Percentiles rank a stretch among this genome's conserved stretches.
phyloP scores from a whole-genome alignment of 305 asterid genomes.

The Fraxinus albicans region DNA sequence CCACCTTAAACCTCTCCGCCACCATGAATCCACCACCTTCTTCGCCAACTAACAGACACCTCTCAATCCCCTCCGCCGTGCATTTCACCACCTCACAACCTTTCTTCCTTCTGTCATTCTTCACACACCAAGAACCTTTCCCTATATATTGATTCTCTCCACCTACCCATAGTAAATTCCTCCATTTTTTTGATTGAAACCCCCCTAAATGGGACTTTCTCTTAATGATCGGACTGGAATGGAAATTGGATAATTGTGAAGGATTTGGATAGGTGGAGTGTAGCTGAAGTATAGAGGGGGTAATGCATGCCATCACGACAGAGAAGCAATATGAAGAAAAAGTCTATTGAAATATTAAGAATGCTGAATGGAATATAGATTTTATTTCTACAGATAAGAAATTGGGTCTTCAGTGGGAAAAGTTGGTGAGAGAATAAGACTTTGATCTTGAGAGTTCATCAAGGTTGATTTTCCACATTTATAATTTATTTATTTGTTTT shows the following conservation, averaged over 20 bases:
- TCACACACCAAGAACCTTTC: slow-evolving; percentile 3
- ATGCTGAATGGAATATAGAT: neutral
- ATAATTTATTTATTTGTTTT: too few species aligned
- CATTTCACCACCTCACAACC: slow-evolving; percentile 42
- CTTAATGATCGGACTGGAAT: slow-evolving; percentile 13
- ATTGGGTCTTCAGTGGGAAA: neutral
- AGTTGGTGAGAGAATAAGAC: neutral
- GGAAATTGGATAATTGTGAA: slow-evolving; percentile 18
- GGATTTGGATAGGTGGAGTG: slow-evolving; percentile 14
- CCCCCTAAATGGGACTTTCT: slow-evolving; percentile 24
- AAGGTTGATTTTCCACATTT: neutral
- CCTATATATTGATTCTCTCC: slow-evolving; percentile 15
- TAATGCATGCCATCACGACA: slow-evolving; percentile 40
- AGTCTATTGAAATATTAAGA: neutral
- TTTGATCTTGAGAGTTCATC: neutral
- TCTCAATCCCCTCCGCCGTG: slow-evolving; percentile 72
- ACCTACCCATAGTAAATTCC: slow-evolving; percentile 16
- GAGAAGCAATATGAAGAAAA: neutral
- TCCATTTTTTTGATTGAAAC: slow-evolving; percentile 15
- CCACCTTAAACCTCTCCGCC: slow-evolving; percentile 88
- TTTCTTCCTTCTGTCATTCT: slow-evolving; percentile 8
- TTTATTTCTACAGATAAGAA: neutral
- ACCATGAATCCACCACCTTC: slow-evolving; percentile 44
- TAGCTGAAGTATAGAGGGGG: slow-evolving; percentile 23
- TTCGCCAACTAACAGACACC: slow-evolving; percentile 44